These are phyloP conservation scores for Wallemia mellicola DNA, from an alignment of 1,284 basidiomycete species.

Conservation along the genomic window DNA sequence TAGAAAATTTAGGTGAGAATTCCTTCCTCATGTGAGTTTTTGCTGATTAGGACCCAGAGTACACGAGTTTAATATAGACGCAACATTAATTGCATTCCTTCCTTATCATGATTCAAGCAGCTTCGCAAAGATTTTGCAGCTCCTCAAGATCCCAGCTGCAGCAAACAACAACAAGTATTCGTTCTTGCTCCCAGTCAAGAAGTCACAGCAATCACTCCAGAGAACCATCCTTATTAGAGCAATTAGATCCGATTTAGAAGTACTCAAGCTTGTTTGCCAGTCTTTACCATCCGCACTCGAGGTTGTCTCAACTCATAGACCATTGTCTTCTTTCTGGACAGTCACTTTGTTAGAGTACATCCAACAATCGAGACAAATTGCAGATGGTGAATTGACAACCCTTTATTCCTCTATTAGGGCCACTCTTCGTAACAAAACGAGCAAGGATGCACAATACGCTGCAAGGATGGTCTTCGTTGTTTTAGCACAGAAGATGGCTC, in stretches of 20 bases:
- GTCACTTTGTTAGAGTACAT: slow-evolving; percentile 54
- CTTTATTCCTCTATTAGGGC: slow-evolving; percentile 15
- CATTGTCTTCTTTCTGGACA: slow-evolving; percentile 56
- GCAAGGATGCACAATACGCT: slow-evolving; percentile 1
- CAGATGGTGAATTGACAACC: slow-evolving; percentile 11
- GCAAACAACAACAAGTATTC: slow-evolving; percentile 12
- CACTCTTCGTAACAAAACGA: slow-evolving; percentile 4
- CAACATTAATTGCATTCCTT: slow-evolving; percentile 51
- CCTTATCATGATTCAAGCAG: slow-evolving; percentile 88
- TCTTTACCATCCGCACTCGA: slow-evolving; percentile 32
- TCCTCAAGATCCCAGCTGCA: slow-evolving; percentile 32
- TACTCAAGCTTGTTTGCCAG: slow-evolving; percentile 36
- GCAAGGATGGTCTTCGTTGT: slow-evolving; percentile 36
- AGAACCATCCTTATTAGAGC: slow-evolving; percentile 35
- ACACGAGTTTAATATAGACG: slow-evolving; percentile 68
- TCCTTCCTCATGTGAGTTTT: too few relatives aligned
- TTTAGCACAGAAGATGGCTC: slow-evolving; percentile 29
- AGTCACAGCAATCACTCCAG: slow-evolving; percentile 37
- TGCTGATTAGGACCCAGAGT: too few relatives aligned
- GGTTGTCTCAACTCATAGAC: slow-evolving; percentile 28
- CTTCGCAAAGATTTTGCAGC: slow-evolving; percentile 73
- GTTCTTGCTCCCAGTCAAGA: slow-evolving; percentile 40
- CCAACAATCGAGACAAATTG: slow-evolving; percentile 17
- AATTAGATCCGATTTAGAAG: slow-evolving; percentile 37
- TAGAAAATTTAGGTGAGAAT: slow-evolving; percentile 48